These are phyloP conservation scores for Psidium friedrichsthalianum DNA, from an alignment of 345 rosid genomes.

Conservation along the genomic window DNA sequence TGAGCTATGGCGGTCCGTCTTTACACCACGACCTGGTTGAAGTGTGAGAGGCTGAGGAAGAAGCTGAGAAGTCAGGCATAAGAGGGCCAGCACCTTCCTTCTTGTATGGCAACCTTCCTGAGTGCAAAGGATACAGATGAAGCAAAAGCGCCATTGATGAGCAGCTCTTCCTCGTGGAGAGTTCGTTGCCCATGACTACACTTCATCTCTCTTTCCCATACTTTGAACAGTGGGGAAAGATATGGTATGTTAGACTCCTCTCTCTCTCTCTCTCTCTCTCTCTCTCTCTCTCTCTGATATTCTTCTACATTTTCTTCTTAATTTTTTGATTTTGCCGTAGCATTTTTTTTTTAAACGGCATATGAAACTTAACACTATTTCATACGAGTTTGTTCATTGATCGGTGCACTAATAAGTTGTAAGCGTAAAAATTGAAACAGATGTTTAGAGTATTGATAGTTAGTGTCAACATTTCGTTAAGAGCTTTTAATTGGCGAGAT, in stretches of 20 bases:
- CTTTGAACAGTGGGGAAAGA: slow-evolving; percentile 63
- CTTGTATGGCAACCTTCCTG: slow-evolving; percentile 48
- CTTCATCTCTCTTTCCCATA: slow-evolving; percentile 72
- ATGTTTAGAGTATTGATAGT: background rate
- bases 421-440: background rate
- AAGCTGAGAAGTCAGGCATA: slow-evolving; percentile 52
- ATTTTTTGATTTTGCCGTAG: background rate
- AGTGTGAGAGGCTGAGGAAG: slow-evolving; percentile 16
- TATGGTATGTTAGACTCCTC: slow-evolving; percentile 30
- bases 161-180: slow-evolving; percentile 1
- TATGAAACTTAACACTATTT: background rate
- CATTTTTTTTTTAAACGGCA: background rate
- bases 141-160: background rate
- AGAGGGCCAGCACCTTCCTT: slow-evolving; percentile 56
- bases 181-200: slow-evolving; percentile 53
- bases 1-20: slow-evolving; percentile 4
- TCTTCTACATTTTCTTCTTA: background rate
- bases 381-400: background rate
- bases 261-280: background rate
- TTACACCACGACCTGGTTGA: slow-evolving; percentile 8
- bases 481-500: background rate
- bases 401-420: background rate
- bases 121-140: slow-evolving; percentile 45
- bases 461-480: background rate
- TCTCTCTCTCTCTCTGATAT: too few species aligned